phyloP scores from a whole-genome alignment of 2,329 filamentous ascomycete species.

The Arthroderma sp. region DNA sequence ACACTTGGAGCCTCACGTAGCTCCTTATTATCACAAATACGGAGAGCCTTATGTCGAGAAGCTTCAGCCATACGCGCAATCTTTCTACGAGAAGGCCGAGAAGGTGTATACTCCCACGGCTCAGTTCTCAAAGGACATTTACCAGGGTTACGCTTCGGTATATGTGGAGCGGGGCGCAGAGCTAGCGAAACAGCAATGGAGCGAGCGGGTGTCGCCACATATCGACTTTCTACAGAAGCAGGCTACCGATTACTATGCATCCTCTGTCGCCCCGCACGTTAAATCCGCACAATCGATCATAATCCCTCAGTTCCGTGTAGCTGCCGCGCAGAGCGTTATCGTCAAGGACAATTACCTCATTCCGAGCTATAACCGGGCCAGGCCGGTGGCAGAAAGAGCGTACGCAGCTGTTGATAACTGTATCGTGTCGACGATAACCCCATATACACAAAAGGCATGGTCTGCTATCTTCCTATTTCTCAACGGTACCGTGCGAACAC shows the following conservation, averaged over 20 bases:
- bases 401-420: conserved; percentile 58
- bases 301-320: conserved; percentile 60
- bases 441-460: conserved; percentile 59
- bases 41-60: conserved; percentile 69
- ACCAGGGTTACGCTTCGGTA: conserved; percentile 61
- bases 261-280: conserved; percentile 62
- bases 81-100: conserved; percentile 38
- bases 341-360: conserved; percentile 61
- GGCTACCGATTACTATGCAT: conserved; percentile 47
- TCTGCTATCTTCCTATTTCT: conserved; percentile 58
- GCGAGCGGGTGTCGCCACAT: conserved; percentile 53
- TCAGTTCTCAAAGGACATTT: conserved; percentile 48
- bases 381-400: conserved; percentile 59
- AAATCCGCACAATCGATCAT: conserved; percentile 46
- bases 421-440: conserved; percentile 56
- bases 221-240: conserved; percentile 48
- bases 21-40: conserved; percentile 77
- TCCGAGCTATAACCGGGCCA: conserved; percentile 61
- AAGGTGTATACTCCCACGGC: conserved; percentile 56
- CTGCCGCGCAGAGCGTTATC: conserved; percentile 50
- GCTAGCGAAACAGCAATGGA: conserved; percentile 45
- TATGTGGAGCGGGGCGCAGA: conserved; percentile 55
- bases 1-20: conserved; percentile 60
- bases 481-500: conserved; percentile 67
- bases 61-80: conserved; percentile 58